phyloP scores from a whole-genome alignment of 805 yeast genomes.

The Candida verbasci region DNA sequence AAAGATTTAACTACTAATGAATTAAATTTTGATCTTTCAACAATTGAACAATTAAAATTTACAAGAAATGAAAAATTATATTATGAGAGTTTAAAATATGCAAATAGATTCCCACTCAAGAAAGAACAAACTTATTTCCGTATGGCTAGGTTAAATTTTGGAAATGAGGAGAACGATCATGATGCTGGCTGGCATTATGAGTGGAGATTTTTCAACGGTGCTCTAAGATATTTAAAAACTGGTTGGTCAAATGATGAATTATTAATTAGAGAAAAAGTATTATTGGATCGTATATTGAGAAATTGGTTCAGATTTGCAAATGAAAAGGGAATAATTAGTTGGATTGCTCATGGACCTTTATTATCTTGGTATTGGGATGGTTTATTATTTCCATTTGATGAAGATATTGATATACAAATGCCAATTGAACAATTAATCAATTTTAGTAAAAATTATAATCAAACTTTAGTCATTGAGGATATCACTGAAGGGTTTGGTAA shows the following conservation, averaged over 20 bases:
- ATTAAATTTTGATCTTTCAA: conserved; percentile 10
- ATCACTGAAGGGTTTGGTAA: conserved; percentile 24
- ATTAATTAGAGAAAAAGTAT: conserved; percentile 15
- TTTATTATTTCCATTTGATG: conserved; percentile 26
- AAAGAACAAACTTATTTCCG: conserved; percentile 34
- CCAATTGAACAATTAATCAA: conserved; percentile 24
- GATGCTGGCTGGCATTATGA: conserved; percentile 56
- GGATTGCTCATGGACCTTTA: conserved; percentile 31
- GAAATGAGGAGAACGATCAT: conserved; percentile 20
- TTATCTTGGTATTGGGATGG: conserved; percentile 34
- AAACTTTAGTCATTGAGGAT: conserved; percentile 30
- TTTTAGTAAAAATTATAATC: conserved; percentile 23
- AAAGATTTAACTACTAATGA: conserved; percentile 11
- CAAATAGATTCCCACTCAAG: conserved; percentile 11
- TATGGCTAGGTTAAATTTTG: conserved; percentile 20
- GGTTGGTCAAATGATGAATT: conserved; percentile 21
- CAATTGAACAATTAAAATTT: conserved; percentile 9
- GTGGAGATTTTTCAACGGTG: conserved; percentile 53
- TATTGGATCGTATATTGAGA: conserved; percentile 17
- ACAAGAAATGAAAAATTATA: conserved; percentile 17
- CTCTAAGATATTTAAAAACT: conserved; percentile 39
- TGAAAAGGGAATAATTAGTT: conserved; percentile 24
- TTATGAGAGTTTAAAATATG: conserved; percentile 18
- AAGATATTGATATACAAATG: conserved; percentile 30
- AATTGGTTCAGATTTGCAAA: conserved; percentile 28